These are phyloP conservation scores for Berkeleyomyces rouxiae DNA, from an alignment of 2,329 filamentous ascomycete genomes.

Conservation along the genomic window DNA sequence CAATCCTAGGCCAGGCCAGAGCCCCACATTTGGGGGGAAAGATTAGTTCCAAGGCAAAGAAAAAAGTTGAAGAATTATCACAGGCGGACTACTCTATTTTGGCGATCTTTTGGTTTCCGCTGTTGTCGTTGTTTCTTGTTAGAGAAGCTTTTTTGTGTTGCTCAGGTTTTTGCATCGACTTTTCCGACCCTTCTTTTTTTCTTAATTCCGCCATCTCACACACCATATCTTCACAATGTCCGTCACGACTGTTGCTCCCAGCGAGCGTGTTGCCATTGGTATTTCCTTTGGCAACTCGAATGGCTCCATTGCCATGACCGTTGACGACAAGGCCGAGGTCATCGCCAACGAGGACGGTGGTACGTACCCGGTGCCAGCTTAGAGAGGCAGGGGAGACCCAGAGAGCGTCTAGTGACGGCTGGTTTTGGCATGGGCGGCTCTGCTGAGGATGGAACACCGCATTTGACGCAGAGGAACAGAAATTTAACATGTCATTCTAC, in stretches of 20 bases:
- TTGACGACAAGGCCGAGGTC: conserved; percentile 88
- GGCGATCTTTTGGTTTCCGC: background rate
- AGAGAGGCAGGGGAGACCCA: background rate
- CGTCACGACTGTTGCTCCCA: conserved; percentile 31
- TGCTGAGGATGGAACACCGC: background rate
- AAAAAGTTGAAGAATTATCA: conserved; percentile 4
- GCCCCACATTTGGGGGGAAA: conserved; percentile 14
- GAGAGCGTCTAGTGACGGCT: background rate
- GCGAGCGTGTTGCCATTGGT: conserved; percentile 62
- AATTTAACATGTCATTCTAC: conserved; percentile 12
- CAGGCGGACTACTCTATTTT: background rate
- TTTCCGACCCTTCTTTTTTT: conserved; percentile 9
- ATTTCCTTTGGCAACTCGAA: conserved; percentile 97
- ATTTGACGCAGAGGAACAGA: background rate
- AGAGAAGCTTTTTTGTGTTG: background rate
- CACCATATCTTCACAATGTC: conserved; percentile 11
- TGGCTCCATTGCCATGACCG: conserved; percentile 88
- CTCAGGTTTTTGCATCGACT: background rate
- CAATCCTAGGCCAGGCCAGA: background rate
- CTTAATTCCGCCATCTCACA: background rate
- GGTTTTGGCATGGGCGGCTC: background rate
- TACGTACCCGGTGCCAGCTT: conserved; percentile 26
- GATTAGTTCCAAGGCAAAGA: background rate
- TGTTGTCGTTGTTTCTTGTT: background rate
- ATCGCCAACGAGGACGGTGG: conserved; percentile 98